Evolutionary conservation across 495 filamentous ascomycete species (phyloP), one percentile per base, ranked within the genome.

Genomic region (Aspergillus heteromorphus): DNA sequence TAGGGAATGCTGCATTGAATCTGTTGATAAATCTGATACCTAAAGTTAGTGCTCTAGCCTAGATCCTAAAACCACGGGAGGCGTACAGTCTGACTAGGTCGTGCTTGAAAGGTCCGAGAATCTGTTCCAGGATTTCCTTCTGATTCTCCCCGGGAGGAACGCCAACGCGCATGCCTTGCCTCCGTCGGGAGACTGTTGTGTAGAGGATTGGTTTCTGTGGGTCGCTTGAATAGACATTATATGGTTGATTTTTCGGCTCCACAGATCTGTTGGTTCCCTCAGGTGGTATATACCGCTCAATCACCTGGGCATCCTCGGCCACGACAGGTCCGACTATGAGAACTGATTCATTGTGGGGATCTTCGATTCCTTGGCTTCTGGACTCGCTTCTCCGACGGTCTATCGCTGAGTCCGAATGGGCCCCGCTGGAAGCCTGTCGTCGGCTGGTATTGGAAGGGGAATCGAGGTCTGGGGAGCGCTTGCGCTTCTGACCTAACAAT

Each of bases 111-210:
- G 76, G 77, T 10, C 76, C 79, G 4, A 82, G 60, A 9, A 82
- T 73, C 56, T 82, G 77, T 56, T 80, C 77, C 31, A 82, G 59
- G 27, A 81, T 76, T 50, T 81, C 78, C 43, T 75, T 74, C 47
- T 82, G 78, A 50, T 78, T 73, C 20, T 76, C 75, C 27, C 78
- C 76, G 0, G 76, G 75, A 18, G 74, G 74, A n/a, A 68, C 69
- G n/a, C 74, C 73, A 17, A 64, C 59, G 13, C 74, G 70, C 68
- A 77, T 70, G 27, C 74, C 74, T 51, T 75, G 72, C 45, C 74
- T 65, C 43, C 74, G 67, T 40, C 75, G 64, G n/a, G 75, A 73
- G 10, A 78, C 72, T 13, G 70, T 74, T 6, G 72, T 74, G 51
- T 77, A 76, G 10, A 78, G 66, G 20, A 77, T 72, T 16, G 77